A percentile compares a stretch with the other conserved stretches of the same genome.
Conservation (phyloP, 2,329 filamentous ascomycete genomes). For the Cordyceps pruinosa region DNA sequence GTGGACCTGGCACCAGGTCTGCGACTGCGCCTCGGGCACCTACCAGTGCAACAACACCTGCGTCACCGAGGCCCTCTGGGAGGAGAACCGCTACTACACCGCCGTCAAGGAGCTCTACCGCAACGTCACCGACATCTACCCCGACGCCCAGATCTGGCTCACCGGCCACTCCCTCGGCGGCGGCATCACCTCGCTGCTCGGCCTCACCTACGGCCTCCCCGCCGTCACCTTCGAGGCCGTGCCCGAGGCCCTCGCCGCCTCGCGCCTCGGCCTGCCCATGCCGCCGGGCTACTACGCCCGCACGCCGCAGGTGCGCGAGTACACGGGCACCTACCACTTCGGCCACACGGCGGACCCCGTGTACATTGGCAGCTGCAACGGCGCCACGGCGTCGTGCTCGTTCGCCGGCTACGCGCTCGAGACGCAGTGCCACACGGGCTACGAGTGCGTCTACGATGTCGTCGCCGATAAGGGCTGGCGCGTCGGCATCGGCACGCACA, state of each 20-base stretch:
- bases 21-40: constrained; percentile 80
- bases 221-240: constrained; percentile 91
- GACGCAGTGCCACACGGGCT: constrained; percentile 82
- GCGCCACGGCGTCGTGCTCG: constrained; percentile 80
- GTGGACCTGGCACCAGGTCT: constrained; percentile 85
- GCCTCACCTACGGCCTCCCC: constrained; percentile 83
- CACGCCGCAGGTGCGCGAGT: constrained; percentile 61
- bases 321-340: constrained; percentile 81
- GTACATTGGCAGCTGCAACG: constrained; percentile 89
- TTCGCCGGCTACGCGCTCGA: constrained; percentile 92
- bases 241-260: constrained; percentile 80
- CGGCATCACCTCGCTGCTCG: constrained; percentile 79
- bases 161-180: constrained; percentile 90
- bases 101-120: constrained; percentile 84
- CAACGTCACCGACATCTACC: constrained; percentile 86
- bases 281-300: constrained; percentile 72
- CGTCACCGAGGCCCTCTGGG: constrained; percentile 63
- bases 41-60: constrained; percentile 93
- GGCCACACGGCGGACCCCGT: constrained; percentile 94
- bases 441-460: constrained; percentile 86
- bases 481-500: constrained; percentile 84
- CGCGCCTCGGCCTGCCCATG: constrained; percentile 74
- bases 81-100: constrained; percentile 87
- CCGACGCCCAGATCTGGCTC: constrained; percentile 77
- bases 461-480: constrained; percentile 89